These are phyloP conservation scores for Akanthomyces lecanii DNA, from an alignment of 2,329 filamentous ascomycete species.

Conservation along the genomic window DNA sequence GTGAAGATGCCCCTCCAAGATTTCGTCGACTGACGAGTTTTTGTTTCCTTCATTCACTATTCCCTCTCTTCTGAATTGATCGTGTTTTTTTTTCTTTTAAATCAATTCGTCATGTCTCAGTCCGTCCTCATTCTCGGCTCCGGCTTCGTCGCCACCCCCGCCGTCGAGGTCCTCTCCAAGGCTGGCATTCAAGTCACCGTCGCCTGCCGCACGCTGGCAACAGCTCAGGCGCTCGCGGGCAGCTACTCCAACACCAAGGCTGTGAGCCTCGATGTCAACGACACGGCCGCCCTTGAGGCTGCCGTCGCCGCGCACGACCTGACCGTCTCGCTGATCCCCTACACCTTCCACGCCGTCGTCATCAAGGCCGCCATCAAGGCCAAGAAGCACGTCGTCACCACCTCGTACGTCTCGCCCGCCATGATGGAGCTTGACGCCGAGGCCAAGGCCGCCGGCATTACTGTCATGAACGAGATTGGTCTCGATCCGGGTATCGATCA, in stretches of 20 bases:
- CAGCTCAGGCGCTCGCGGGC: constrained; percentile 68
- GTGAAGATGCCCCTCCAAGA: constrained; percentile 2
- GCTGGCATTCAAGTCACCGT: constrained; percentile 13
- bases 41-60: not conserved
- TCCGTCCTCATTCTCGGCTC: constrained; percentile 16
- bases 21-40: not conserved
- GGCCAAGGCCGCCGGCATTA: constrained; percentile 87
- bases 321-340: constrained; percentile 81
- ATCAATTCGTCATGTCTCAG: constrained; percentile 8
- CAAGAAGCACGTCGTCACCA: constrained; percentile 97
- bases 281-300: constrained; percentile 72
- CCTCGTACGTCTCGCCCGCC: constrained; percentile 85
- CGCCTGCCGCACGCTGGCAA: constrained; percentile 76
- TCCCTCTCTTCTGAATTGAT: not conserved
- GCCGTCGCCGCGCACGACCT: constrained; percentile 77
- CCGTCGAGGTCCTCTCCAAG: constrained; percentile 17
- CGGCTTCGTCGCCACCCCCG: constrained; percentile 17
- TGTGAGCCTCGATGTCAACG: constrained; percentile 79
- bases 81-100: not conserved
- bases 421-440: constrained; percentile 84
- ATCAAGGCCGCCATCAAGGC: constrained; percentile 90
- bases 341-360: constrained; percentile 81
- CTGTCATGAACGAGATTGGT: constrained; percentile 96
- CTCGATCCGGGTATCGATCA: constrained; percentile 57
- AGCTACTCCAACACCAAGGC: constrained; percentile 69